Conservation (phyloP, 2,329 filamentous ascomycete species). For the Fusarium torulosum region DNA sequence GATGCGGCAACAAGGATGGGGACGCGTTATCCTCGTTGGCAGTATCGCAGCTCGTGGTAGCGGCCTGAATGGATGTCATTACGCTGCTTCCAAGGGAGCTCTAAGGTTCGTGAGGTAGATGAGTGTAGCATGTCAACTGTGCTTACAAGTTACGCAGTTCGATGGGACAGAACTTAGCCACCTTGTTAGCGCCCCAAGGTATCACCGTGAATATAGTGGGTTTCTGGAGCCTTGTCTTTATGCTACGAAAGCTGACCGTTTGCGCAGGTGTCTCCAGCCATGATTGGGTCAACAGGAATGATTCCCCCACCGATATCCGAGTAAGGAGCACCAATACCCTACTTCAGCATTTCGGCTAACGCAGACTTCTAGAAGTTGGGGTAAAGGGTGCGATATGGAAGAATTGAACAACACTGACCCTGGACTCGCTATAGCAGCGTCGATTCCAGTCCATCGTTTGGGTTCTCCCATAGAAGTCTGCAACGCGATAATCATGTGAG, state of each 20-base stretch:
- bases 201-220: slow-evolving; percentile 54
- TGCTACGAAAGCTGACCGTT: not conserved
- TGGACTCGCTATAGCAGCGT: slow-evolving; percentile 52
- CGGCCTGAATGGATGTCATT: slow-evolving; percentile 53
- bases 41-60: slow-evolving; percentile 53
- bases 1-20: slow-evolving; percentile 52
- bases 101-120: slow-evolving; percentile 25
- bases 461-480: slow-evolving; percentile 53
- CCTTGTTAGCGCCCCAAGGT: slow-evolving; percentile 50
- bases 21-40: slow-evolving; percentile 51
- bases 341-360: too few species aligned
- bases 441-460: slow-evolving; percentile 52
- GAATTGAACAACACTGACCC: slow-evolving; percentile 49
- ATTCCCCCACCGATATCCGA: slow-evolving; percentile 50
- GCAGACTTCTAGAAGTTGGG: slow-evolving; percentile 47
- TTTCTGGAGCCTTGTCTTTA: not conserved
- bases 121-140: not conserved
- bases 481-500: slow-evolving; percentile 52
- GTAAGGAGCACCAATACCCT: slow-evolving; percentile 30
- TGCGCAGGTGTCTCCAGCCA: slow-evolving; percentile 51
- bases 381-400: slow-evolving; percentile 49
- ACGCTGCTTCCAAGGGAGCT: slow-evolving; percentile 53
- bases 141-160: slow-evolving; percentile 42
- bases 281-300: slow-evolving; percentile 55
- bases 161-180: slow-evolving; percentile 53